phyloP scores from a whole-genome alignment of 495 filamentous ascomycete genomes.

The Annulohypoxylon maeteangense region DNA sequence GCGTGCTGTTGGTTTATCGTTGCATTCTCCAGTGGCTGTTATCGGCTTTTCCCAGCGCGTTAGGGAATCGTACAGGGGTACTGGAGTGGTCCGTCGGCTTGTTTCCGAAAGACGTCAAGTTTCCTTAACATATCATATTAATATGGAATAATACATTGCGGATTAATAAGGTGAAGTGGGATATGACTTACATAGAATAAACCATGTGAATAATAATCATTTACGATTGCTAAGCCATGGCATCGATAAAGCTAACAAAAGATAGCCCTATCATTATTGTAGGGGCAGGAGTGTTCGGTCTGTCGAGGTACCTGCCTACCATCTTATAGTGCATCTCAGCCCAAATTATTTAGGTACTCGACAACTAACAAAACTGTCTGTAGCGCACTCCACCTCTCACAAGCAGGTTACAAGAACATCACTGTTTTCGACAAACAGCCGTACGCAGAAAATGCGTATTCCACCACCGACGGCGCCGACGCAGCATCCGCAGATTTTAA shows the following conservation, averaged over 20 bases:
- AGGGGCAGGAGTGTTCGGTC: slow-evolving; percentile 56
- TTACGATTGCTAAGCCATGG: slow-evolving; percentile 3
- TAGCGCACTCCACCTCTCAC: slow-evolving; percentile 50
- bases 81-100: not conserved
- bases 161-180: not conserved
- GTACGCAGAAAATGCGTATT: slow-evolving; percentile 50
- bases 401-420: slow-evolving; percentile 51
- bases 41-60: slow-evolving; percentile 1
- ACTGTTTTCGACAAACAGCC: slow-evolving; percentile 55
- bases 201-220: not conserved
- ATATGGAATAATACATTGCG: not conserved
- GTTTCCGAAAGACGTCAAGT: not conserved
- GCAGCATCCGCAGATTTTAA: slow-evolving; percentile 49
- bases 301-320: no score
- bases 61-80: not conserved
- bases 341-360: not conserved
- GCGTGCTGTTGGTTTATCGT: not conserved
- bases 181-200: not conserved
- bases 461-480: slow-evolving; percentile 21
- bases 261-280: slow-evolving; percentile 51
- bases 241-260: slow-evolving; percentile 19
- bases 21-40: not conserved
- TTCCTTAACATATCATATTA: no score
- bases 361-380: not conserved
- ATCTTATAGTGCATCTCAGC: slow-evolving; percentile 11